Conservation (phyloP, 1,139 yeast species). For the Kodamaea alishanica region DNA sequence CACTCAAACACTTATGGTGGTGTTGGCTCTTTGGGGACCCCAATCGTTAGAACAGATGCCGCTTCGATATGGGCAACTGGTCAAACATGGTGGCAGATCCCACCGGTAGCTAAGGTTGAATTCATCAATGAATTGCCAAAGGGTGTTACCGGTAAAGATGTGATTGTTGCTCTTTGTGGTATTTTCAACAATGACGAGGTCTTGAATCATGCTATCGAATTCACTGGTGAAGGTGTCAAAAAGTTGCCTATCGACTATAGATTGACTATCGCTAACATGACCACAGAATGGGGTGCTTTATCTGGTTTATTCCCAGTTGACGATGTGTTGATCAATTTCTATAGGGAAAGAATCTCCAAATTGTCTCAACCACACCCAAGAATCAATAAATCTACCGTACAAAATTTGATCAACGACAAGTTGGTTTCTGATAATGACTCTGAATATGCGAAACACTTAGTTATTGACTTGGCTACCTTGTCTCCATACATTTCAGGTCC, state of each 20-base stretch:
- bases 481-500: conserved; percentile 97
- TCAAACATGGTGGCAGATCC: conserved; percentile 99
- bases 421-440: conserved; percentile 71
- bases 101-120: conserved; percentile 95
- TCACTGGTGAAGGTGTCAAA: conserved; percentile 80
- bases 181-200: conserved; percentile 94
- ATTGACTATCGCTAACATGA: conserved; percentile 96
- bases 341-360: conserved; percentile 58
- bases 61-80: conserved; percentile 99
- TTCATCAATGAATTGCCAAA: conserved; percentile 74
- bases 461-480: conserved; percentile 74
- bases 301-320: conserved; percentile 97
- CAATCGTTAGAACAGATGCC: conserved; percentile 97
- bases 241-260: conserved; percentile 83
- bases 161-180: conserved; percentile 94
- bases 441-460: conserved; percentile 79
- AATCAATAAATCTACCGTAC: conserved; percentile 60
- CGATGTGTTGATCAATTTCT: conserved; percentile 69
- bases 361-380: conserved; percentile 86
- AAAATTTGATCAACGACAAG: conserved; percentile 42
- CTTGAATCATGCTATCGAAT: conserved; percentile 94
- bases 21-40: conserved; percentile 91
- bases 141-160: conserved; percentile 95
- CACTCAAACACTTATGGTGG: conserved; percentile 99
- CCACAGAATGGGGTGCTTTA: conserved; percentile 99